Base-by-base conservation (phyloP, 169 alveolate species). In the Cryptosporidium meleagridis region DNA sequence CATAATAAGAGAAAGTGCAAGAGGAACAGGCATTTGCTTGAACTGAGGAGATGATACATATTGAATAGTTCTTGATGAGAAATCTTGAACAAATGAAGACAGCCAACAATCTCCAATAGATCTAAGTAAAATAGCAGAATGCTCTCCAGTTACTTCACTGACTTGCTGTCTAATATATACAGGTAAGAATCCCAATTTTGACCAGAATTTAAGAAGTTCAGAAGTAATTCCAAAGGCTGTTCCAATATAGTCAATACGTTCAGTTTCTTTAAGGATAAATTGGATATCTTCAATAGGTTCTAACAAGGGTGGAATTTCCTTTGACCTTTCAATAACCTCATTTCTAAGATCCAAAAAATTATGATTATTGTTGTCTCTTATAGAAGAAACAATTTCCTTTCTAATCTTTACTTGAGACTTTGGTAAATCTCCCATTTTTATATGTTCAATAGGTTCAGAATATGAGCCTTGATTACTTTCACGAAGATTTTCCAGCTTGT, bases 131-230 rank as follows among this genome's bases (percentile, higher is more conserved):
- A 98, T 95, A 72, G 96, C 94, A 62, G 98, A 95, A 92, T 96
- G 97, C 75, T 99, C 99, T 29, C 99, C 99, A 2, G 99, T 99
- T 35, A 97, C 95, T 61, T 97, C 99, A 92, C 97, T 98, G 37
- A 98, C 95, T 48, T 96, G 96, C 94, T 97, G 98, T 55, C 99
- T 94, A 52, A 95, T 84, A 94, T 97, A 99, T 16, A 98, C 96
- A 3, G 99, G 99, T 35, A 92, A 89, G 87, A 97, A 98, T 12
- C 94, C 95, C 75, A 92, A 93, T 85, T 97, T 97, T 51, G 94
- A 86, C 99, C 99, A 98, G 92, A 98, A 98, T 84, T 97, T 96
- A 75, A 93, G 95, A 31, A 98, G 93, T 59, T 93, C 95, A 62
- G 95, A 93, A 29, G 99, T 97, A n/a, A 98, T 87, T 8, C 99